Conservation (phyloP, 441 rosid species). For the Hura crepitans region DNA sequence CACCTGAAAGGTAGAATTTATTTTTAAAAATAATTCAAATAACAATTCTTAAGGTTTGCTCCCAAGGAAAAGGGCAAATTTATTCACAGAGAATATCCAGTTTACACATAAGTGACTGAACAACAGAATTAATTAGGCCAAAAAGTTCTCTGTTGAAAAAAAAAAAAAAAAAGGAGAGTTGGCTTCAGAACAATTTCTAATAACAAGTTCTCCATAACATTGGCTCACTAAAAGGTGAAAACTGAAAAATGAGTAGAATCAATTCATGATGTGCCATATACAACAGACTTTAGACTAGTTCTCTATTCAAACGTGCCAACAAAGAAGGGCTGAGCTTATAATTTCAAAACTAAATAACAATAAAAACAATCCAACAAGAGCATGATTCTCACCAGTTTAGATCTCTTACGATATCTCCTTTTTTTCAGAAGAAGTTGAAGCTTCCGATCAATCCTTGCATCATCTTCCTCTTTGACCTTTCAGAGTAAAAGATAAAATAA, state of each 20-base stretch:
- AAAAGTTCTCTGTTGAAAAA: background rate
- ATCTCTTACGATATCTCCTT: slow-evolving; percentile 54
- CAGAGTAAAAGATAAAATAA: slow-evolving; percentile 25
- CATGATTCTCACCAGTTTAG: slow-evolving; percentile 55
- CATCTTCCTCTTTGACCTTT: slow-evolving; percentile 99
- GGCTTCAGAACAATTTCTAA: slow-evolving; percentile 4
- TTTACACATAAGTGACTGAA: background rate
- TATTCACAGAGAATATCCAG: background rate
- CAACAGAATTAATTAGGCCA: background rate
- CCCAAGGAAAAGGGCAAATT: slow-evolving; percentile 13
- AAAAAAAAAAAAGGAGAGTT: too few species aligned
- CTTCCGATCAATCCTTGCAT: slow-evolving; percentile 66
- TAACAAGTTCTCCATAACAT: background rate
- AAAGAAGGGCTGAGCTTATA: background rate
- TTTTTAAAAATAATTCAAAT: slow-evolving; percentile 33
- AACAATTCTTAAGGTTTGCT: slow-evolving; percentile 12
- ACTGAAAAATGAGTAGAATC: background rate
- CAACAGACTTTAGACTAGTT: background rate
- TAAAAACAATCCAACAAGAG: slow-evolving; percentile 25
- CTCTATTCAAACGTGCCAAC: background rate
- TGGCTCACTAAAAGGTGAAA: background rate
- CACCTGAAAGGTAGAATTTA: slow-evolving; percentile 30
- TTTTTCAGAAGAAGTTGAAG: slow-evolving; percentile 79
- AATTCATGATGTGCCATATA: background rate
- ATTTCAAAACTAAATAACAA: background rate